phyloP scores from a whole-genome alignment of 2,329 filamentous ascomycete genomes.

The Trichoderma sp. region DNA sequence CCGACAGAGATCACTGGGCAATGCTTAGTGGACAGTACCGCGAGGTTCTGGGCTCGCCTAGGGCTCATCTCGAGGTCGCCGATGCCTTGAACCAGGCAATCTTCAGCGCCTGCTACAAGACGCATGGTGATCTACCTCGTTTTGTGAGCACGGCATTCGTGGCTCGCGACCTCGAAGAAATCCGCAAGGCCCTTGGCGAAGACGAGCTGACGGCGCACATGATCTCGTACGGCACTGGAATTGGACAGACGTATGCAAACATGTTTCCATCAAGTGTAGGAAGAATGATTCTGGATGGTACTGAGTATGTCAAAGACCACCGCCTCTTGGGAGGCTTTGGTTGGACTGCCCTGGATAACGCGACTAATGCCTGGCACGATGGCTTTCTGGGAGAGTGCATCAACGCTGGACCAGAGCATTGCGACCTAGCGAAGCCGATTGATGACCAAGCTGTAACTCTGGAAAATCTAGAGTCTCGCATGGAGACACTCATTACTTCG shows the following conservation, averaged over 20 bases:
- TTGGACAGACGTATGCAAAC: slow-evolving; percentile 53
- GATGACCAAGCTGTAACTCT: slow-evolving; percentile 38
- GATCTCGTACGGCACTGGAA: slow-evolving; percentile 55
- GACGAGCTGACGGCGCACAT: slow-evolving; percentile 52
- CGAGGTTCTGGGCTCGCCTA: slow-evolving; percentile 39
- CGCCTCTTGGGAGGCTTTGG: slow-evolving; percentile 50
- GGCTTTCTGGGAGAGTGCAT: slow-evolving; percentile 55
- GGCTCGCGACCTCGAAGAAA: slow-evolving; percentile 52
- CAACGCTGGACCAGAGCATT: slow-evolving; percentile 49
- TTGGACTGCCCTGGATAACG: slow-evolving; percentile 51
- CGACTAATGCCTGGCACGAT: slow-evolving; percentile 51
- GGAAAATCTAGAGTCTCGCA: slow-evolving; percentile 41
- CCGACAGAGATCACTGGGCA: slow-evolving; percentile 50
- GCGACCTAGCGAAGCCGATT: slow-evolving; percentile 44
- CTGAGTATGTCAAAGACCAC: slow-evolving; percentile 50
- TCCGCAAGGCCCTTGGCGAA: slow-evolving; percentile 48
- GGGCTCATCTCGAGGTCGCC: slow-evolving; percentile 44
- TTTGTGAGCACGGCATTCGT: slow-evolving; percentile 51
- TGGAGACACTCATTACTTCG: slow-evolving; percentile 42
- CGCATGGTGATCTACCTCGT: slow-evolving; percentile 47
- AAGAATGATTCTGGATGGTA: slow-evolving; percentile 52
- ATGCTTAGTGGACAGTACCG: slow-evolving; percentile 44
- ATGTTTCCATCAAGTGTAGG: slow-evolving; percentile 54
- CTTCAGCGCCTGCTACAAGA: slow-evolving; percentile 47
- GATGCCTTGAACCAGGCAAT: slow-evolving; percentile 51